phyloP scores from a whole-genome alignment of 2,329 filamentous ascomycete genomes.

The Fusarium annulatum region DNA sequence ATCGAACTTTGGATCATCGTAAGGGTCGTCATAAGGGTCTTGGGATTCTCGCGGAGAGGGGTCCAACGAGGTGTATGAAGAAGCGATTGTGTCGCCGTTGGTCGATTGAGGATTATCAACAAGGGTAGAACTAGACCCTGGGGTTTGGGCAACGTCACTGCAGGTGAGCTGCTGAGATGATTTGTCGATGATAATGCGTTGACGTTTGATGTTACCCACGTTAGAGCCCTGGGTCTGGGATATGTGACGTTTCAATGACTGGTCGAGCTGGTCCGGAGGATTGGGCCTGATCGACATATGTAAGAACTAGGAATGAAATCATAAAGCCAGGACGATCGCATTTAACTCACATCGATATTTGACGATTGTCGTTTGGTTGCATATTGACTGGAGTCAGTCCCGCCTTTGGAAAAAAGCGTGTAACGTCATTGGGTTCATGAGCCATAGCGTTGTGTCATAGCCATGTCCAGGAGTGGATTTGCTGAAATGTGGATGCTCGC shows the following conservation, averaged over 20 bases:
- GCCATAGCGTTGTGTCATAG: constrained; percentile 33
- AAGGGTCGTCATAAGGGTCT: constrained; percentile 19
- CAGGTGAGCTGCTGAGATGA: not conserved
- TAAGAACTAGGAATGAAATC: constrained; percentile 34
- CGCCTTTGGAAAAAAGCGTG: constrained; percentile 27
- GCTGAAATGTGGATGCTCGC: constrained; percentile 33
- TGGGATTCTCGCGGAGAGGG: not conserved
- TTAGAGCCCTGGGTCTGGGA: constrained; percentile 2
- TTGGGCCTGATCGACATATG: constrained; percentile 28
- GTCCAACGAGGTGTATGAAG: not conserved
- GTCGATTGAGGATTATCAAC: constrained; percentile 14
- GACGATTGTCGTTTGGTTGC: constrained; percentile 27
- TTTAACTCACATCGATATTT: constrained; percentile 30
- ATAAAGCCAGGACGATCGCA: constrained; percentile 20
- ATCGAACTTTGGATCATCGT: constrained; percentile 34
- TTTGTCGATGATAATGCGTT: constrained; percentile 20
- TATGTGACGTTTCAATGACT: constrained; percentile 33
- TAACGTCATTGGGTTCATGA: constrained; percentile 36
- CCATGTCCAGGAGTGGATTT: constrained; percentile 30
- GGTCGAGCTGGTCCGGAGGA: not conserved
- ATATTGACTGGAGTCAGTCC: constrained; percentile 31
- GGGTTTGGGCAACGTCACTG: constrained; percentile 12
- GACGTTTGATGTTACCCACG: constrained; percentile 27
- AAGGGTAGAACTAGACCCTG: constrained; percentile 12
- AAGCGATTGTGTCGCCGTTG: constrained; percentile 1